phyloP scores from a whole-genome alignment of 1,284 basidiomycete species.

The Flammula alnicola region DNA sequence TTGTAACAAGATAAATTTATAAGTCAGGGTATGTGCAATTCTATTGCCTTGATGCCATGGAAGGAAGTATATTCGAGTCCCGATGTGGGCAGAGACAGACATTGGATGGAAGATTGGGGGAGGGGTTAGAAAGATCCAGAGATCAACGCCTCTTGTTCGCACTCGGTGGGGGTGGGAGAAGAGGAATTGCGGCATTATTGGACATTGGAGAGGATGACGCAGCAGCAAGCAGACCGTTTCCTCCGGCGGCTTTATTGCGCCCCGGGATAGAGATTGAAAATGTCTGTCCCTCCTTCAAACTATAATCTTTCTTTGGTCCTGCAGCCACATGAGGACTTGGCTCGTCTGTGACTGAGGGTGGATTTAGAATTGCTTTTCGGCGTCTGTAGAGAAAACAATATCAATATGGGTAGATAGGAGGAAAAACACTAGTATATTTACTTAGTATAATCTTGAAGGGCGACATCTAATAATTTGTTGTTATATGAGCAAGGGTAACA shows the following conservation, averaged over 20 bases:
- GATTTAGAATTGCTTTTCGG: conserved; percentile 62
- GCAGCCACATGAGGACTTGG: conserved; percentile 65
- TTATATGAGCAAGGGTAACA: conserved; percentile 10
- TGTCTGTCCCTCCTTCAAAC: conserved; percentile 95
- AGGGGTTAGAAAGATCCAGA: not conserved
- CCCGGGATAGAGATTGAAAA: conserved; percentile 93
- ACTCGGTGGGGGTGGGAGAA: conserved; percentile 78
- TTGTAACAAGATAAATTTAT: too few relatives aligned
- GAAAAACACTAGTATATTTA: conserved; percentile 37
- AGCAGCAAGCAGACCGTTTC: conserved; percentile 39
- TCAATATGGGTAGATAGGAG: conserved; percentile 7
- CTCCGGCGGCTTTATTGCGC: conserved; percentile 44
- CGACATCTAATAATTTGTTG: conserved; percentile 67
- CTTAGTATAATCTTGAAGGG: conserved; percentile 96
- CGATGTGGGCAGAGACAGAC: not conserved
- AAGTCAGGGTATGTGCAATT: too few relatives aligned
- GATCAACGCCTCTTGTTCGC: conserved; percentile 43
- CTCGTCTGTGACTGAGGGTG: conserved; percentile 43
- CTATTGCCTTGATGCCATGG: too few relatives aligned
- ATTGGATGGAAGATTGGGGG: too few relatives aligned
- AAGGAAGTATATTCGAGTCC: not conserved
- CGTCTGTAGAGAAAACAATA: conserved; percentile 47
- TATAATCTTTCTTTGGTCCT: conserved; percentile 93
- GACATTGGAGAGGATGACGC: conserved; percentile 31
- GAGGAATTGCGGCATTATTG: conserved; percentile 51